Evolutionary conservation across 345 rosid species (phyloP), one percentile per base, ranked within the genome.

Genomic region (Eucalyptus lansdowneana): DNA sequence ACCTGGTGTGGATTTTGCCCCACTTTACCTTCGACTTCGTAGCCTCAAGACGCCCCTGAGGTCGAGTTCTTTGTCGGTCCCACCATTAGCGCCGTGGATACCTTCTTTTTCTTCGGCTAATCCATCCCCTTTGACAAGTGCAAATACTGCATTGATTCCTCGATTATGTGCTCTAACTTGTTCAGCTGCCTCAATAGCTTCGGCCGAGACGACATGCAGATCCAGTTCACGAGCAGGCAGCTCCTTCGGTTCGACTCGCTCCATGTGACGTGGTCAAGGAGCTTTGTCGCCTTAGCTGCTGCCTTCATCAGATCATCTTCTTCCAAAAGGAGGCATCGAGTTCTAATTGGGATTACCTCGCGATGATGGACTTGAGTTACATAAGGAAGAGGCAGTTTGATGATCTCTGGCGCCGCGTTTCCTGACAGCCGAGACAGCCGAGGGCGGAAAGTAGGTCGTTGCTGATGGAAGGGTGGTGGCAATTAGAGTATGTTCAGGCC

Each of bases 381-480:
- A 51, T 17, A 14, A 94, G 88, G 91, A 51, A 51, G 56, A 51
- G 54, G 56, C 22, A 51, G 56, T 51, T 17, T 88, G 89, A 29
- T 51, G 80, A 49, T 83, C 86, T 5, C 92, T 92, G 34, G 76
- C 87, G 25, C 91, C 90, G 29, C 54, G 92, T 90, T 89, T 90
- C n/a, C 92, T 89, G 56, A 86, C 67, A 47, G 51, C 22, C 31
- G 34, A 51, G 24, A 85, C 65, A 45, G 51, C 24, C 27, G 34
- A 47, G 24, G 62, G n/a, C 6, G 45, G 54, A 37, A 80, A 31
- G 17, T 47, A 87, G 62, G 14, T 16, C 76, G 37, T 44, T n/a
- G 89, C 31, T n/a, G 87, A 47, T 34, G 42, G 56, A 4, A 50
- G 87, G 9, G 87, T 37, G 60, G 54, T 17, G 22, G 47, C 58